Base-by-base conservation (phyloP, 441 rosid genomes). In the Adansonia madagascariensis region DNA sequence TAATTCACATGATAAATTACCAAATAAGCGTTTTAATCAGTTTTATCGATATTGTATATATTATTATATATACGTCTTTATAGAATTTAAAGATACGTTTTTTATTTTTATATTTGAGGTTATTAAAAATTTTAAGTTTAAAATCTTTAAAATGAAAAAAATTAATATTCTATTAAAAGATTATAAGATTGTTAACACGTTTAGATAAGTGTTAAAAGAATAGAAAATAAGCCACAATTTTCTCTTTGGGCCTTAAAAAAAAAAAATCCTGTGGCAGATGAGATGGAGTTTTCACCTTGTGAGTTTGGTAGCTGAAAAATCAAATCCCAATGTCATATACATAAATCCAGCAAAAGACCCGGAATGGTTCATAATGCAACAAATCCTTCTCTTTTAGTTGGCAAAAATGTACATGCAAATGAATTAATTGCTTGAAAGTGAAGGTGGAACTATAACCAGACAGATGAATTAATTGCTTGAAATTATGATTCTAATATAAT, bases 331-430 rank as follows among this genome's bases (percentile, higher is more conserved):
- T 8, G 62, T 8, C 12, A 57, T 8, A 22, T 22, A 59, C 2
- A 47, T 9, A 50, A 72, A 78, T 15, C 44, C 20, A 15, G 74
- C 31, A 62, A 55, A 76, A 71, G 41, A 76, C 76, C 79, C 5
- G 0, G 66, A 31, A 55, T 31, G 79, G 82, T 41, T 73, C 82
- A 75, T 55, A 55, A 31, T 4, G 52, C 66, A 49, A 73, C 52
- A 77, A 76, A 80, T 66, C 80, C 52, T 47, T 39, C 0, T 12
- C 20, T 44, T 22, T 22, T 56, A 22, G 55, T 39, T 59, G 3
- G 3, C 44, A 24, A 3, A 15, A 10, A 27, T 3, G 80, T 77
- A 78, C 82, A 76, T 78, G 85, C 82, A 53, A 74, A 6, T 65
- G 85, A 85, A 74, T 35, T 15, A 41, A 44, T 66, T 52, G 49